phyloP scores from a whole-genome alignment of 441 rosid species.

The Omphalea diandra region DNA sequence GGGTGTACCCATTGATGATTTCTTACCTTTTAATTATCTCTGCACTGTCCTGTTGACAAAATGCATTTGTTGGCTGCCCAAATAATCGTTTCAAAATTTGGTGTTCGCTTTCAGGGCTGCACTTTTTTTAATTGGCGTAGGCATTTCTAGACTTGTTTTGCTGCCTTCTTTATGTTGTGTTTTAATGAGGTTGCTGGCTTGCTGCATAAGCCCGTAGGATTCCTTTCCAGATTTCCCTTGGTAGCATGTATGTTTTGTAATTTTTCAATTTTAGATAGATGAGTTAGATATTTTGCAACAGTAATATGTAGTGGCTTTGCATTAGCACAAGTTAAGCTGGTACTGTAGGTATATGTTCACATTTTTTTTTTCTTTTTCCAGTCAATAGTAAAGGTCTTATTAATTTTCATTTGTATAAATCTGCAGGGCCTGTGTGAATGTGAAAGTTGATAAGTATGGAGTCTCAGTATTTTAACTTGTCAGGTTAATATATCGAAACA shows the following conservation, averaged over 20 bases:
- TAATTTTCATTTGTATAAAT: neutral
- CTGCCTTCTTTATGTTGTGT: neutral
- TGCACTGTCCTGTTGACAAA: neutral
- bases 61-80: neutral
- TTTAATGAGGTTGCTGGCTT: neutral
- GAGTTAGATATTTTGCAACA: neutral
- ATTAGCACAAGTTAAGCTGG: no score
- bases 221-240: neutral
- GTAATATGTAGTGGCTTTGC: neutral
- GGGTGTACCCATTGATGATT: neutral
- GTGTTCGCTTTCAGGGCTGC: neutral
- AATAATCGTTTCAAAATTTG: neutral
- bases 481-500: neutral
- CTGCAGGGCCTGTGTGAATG: slow-evolving; percentile 10
- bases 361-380: neutral
- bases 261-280: neutral
- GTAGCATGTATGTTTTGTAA: neutral
- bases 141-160: neutral
- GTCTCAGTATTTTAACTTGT: neutral
- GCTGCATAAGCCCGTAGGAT: neutral
- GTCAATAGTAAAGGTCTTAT: neutral
- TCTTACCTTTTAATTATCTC: neutral
- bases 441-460: neutral
- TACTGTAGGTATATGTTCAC: neutral
- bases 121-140: neutral